Base-by-base conservation (phyloP, 495 filamentous ascomycete species). In the Terfezia boudieri region DNA sequence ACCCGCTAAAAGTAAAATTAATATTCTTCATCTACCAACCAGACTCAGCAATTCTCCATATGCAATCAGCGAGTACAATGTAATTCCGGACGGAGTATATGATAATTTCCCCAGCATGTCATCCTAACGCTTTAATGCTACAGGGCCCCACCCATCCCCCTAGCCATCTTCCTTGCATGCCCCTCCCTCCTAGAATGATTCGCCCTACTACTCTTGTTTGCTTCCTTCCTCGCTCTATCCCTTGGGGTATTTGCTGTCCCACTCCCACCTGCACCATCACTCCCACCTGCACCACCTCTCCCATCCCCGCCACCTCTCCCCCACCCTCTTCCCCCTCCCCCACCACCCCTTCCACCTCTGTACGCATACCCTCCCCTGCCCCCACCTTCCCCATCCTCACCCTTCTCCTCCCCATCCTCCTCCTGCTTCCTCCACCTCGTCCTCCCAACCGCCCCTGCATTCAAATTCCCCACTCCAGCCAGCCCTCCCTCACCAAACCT, bases 131-230 rank as follows among this genome's bases (percentile, higher is more conserved):
- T 20, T 20, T 20, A 20, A 1, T 20, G 26, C 26, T 32, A 32
- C 7, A 32, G 4, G 26, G 26, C 26, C 26, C 26, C 26, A 5
- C 14, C 41, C 41, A 46, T 46, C 4, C 41, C 41, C 14, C 41
- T 4, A 14, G 41, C 79, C 73, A 89, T 83, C 71, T 90, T 90
- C 66, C 71, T 82, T 52, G 83, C 81, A 38, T 81, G 68, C 62
- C 82, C 79, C 55, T 87, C 78, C 57, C 81, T 74, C 51, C 82
- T 76, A 57, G 73, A 76, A 60, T 85, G 76, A 54, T 82, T 79
- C 56, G 74, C 77, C 55, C 70, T 76, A 3, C 72, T 74, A 26
- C 72, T 74, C 57, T 76, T 84, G 51, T 71, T 82, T 58, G 74
- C 74, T 61, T 75, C 82, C 67, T 76, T 94, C 60, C 67, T 80